Percentiles rank a stretch among this genome's conserved stretches.
phyloP scores from a whole-genome alignment of 2,329 filamentous ascomycete genomes.

The Xylariaceae sp. region DNA sequence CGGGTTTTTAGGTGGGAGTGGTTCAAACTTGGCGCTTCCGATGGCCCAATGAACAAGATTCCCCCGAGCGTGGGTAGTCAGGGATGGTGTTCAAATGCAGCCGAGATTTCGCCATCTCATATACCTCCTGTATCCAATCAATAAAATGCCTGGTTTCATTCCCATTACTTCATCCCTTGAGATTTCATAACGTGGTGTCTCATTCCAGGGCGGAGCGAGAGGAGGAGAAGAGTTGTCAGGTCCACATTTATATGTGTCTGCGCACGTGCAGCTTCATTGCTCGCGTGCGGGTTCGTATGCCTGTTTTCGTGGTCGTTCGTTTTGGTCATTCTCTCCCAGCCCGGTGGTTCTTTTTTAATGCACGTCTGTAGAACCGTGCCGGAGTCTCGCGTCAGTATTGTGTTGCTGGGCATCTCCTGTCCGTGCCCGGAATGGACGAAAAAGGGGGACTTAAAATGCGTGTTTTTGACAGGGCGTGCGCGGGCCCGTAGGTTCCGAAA shows the following conservation, averaged over 20 bases:
- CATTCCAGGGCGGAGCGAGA: background rate
- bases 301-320: background rate
- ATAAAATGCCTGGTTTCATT: conserved; percentile 20
- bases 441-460: too few species aligned
- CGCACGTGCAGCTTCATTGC: background rate
- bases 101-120: conserved; percentile 21
- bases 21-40: conserved; percentile 11
- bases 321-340: background rate
- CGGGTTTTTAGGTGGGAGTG: background rate
- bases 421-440: too few species aligned
- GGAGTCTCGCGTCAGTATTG: too few species aligned
- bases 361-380: too few species aligned
- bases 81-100: conserved; percentile 15
- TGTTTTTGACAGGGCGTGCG: too few species aligned
- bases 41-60: conserved; percentile 10
- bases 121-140: conserved; percentile 26
- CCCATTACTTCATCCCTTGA: conserved; percentile 19
- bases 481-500: too few species aligned
- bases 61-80: conserved; percentile 6
- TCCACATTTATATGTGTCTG: conserved; percentile 13
- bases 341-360: too few species aligned
- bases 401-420: too few species aligned
- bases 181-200: conserved; percentile 15
- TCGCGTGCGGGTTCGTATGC: too few species aligned
- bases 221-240: conserved; percentile 14